Evolutionary conservation across 2,329 filamentous ascomycete genomes (phyloP), one percentile per base, ranked within the genome.

Genomic region (Emericellopsis cladophorae): DNA sequence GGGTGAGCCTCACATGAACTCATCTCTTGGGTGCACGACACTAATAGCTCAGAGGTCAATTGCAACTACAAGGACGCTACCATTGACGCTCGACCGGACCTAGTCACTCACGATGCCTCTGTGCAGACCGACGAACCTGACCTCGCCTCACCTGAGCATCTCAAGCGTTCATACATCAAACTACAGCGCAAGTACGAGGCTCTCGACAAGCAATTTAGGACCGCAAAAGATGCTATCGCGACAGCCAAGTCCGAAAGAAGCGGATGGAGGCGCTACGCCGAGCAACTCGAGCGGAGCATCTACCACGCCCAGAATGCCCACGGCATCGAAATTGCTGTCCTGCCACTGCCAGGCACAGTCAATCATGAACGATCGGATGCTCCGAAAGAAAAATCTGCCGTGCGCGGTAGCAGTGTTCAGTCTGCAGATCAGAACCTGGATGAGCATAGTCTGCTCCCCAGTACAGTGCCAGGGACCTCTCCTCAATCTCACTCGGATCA

Each of bases 231-330:
- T 11, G 54, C 58, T 7, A 54, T 67, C 8, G 51, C 54, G 26
- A 65, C 60, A 46, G 61, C 62, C 37, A 65, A 63, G 23, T 55
- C 60, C 1, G 59, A 66, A 21, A 61, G 62, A 4, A 58, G 67
- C 7, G 49, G 51, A 26, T 76, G 72, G 72, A 56, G 59, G 22
- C 53, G 57, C 6, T 66, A 71, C 41, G 64, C 66, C 5, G 60
- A 60, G 18, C 48, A 56, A 11, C 51, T 74, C 15, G 58, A 68
- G 40, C 54, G 54, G 22, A 69, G 60, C 44, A 57, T 75, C 10
- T 57, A 59, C 36, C 55, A 51, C 21, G 55, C 72, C 9, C 64
- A 71, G 44, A 57, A 57, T 26, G 59, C 61, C 41, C 51, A 57
- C 29, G 51, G 49, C 5, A 55, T 61, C 29, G 46, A 38, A 8